A percentile compares a stretch with the other conserved stretches of the same genome.
phyloP scores from a whole-genome alignment of 352 stramenopile genomes.

The Phytophthora sansomeana region DNA sequence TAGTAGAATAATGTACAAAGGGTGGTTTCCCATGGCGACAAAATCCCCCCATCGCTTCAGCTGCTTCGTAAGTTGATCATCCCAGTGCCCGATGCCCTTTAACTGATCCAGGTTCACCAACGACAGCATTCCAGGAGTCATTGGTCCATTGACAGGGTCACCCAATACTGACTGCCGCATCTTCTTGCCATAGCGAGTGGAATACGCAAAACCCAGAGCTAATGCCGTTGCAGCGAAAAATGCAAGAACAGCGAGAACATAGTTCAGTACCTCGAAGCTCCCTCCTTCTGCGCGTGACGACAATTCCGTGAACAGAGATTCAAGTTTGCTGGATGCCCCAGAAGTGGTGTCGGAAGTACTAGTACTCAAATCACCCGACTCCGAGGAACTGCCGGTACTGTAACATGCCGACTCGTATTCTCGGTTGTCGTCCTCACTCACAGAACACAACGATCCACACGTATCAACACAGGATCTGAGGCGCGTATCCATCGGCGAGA shows the following conservation, averaged over 20 bases:
- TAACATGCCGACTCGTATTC: constrained; percentile 55
- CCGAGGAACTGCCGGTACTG: constrained; percentile 18
- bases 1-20: constrained; percentile 53
- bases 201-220: constrained; percentile 58
- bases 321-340: constrained; percentile 41
- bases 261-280: constrained; percentile 65
- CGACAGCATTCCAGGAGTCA: constrained; percentile 25
- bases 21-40: constrained; percentile 54
- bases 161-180: constrained; percentile 35
- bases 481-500: constrained; percentile 53
- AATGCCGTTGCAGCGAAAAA: constrained; percentile 46
- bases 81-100: constrained; percentile 41
- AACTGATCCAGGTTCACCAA: constrained; percentile 36
- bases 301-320: constrained; percentile 49
- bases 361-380: constrained; percentile 17
- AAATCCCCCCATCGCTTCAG: constrained; percentile 62
- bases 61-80: constrained; percentile 42
- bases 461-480: constrained; percentile 64
- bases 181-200: constrained; percentile 44
- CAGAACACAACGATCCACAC: constrained; percentile 66
- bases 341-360: constrained; percentile 16
- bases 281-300: constrained; percentile 42
- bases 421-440: constrained; percentile 45
- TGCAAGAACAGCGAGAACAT: constrained; percentile 59
- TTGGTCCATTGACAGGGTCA: constrained; percentile 17